These are phyloP conservation scores for Patellaria atrata DNA, from an alignment of 495 filamentous ascomycete species.

Conservation along the genomic window DNA sequence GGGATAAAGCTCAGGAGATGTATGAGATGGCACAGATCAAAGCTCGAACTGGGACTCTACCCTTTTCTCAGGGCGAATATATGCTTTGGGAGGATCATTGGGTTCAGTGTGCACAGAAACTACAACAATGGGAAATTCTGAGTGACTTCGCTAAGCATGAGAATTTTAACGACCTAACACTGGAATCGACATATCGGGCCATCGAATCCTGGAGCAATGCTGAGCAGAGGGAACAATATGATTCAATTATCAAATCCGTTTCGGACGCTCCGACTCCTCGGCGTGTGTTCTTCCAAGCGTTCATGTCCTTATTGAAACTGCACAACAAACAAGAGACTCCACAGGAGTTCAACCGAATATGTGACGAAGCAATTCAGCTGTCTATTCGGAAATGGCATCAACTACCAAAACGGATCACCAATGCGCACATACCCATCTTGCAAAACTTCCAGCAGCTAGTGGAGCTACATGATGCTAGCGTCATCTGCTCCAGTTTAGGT, in stretches of 20 bases:
- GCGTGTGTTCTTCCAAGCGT: slow-evolving; percentile 90
- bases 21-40: slow-evolving; percentile 97
- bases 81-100: slow-evolving; percentile 99
- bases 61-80: slow-evolving; percentile 93
- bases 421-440: slow-evolving; percentile 86
- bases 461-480: slow-evolving; percentile 91
- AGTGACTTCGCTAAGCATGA: slow-evolving; percentile 98
- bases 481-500: slow-evolving; percentile 79
- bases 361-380: slow-evolving; percentile 91
- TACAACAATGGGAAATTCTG: slow-evolving; percentile 97
- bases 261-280: slow-evolving; percentile 93
- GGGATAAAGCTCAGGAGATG: slow-evolving; percentile 92
- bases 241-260: slow-evolving; percentile 82
- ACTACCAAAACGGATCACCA: slow-evolving; percentile 78
- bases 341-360: slow-evolving; percentile 72
- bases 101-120: slow-evolving; percentile 91
- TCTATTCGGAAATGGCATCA: slow-evolving; percentile 98
- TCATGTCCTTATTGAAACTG: slow-evolving; percentile 87
- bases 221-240: slow-evolving; percentile 74
- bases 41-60: slow-evolving; percentile 78
- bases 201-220: slow-evolving; percentile 82
- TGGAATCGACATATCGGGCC: slow-evolving; percentile 89
- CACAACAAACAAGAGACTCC: slow-evolving; percentile 73
- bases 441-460: slow-evolving; percentile 99
- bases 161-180: slow-evolving; percentile 90